phyloP scores from a whole-genome alignment of 306 rosid species.

The Sicyos edulis region DNA sequence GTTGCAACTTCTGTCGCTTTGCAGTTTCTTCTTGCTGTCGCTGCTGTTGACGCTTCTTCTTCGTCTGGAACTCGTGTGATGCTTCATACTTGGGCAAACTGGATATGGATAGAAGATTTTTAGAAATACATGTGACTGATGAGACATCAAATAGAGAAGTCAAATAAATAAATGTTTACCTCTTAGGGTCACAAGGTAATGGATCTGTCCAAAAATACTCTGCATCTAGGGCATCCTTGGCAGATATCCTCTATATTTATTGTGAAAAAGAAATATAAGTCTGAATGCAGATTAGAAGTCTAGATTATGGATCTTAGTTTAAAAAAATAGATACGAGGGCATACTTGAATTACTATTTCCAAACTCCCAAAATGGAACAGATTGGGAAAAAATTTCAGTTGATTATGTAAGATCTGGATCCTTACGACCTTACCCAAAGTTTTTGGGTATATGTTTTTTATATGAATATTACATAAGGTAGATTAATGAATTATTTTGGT shows the following conservation, averaged over 20 bases:
- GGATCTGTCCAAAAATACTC: slow-evolving; percentile 53
- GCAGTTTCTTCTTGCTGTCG: slow-evolving; percentile 46
- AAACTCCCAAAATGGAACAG: no score
- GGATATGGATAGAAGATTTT: neutral
- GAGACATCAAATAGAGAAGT: neutral
- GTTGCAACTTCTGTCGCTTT: slow-evolving; percentile 47
- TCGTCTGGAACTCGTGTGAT: slow-evolving; percentile 49
- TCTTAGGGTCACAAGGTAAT: slow-evolving; percentile 49
- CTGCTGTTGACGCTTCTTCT: slow-evolving; percentile 48
- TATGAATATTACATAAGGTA: no score
- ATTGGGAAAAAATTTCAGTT: no score
- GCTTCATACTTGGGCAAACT: slow-evolving; percentile 46
- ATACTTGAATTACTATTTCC: no score
- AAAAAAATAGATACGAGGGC: no score
- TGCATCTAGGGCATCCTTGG: slow-evolving; percentile 49
- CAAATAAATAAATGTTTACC: slow-evolving; percentile 20
- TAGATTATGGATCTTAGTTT: no score
- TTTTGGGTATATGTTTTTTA: no score
- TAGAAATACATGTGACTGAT: neutral
- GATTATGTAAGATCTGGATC: no score
- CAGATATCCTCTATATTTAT: slow-evolving; percentile 37
- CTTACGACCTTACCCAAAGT: no score
- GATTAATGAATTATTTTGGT: no score
- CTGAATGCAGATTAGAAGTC: no score
- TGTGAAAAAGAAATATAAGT: neutral